phyloP scores from a whole-genome alignment of 257 asterid genomes.

The Vinca minor region DNA sequence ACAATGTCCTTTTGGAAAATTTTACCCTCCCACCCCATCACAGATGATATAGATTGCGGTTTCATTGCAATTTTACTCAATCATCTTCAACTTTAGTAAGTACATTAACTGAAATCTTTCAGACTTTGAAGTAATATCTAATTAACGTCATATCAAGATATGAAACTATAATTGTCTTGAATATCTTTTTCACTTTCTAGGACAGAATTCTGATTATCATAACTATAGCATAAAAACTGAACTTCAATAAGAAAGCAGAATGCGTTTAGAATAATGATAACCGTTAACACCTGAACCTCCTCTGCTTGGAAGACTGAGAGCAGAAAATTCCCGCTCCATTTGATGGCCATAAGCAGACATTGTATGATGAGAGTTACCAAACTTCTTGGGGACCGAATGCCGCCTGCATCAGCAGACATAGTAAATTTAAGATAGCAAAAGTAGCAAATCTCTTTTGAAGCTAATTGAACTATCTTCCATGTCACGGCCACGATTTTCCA shows the following conservation, averaged over 20 bases:
- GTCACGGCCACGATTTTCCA: not conserved
- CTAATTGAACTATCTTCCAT: not conserved
- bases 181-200: too few relatives aligned
- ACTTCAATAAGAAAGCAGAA: not conserved
- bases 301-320: slow-evolving; percentile 35
- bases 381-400: not conserved
- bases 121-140: not conserved
- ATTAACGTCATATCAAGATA: not conserved
- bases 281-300: slow-evolving; percentile 30
- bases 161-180: not conserved
- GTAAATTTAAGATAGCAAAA: not conserved
- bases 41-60: not conserved
- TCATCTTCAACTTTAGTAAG: not conserved
- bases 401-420: slow-evolving; percentile 22
- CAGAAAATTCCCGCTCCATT: slow-evolving; percentile 31
- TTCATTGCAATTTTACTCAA: not conserved
- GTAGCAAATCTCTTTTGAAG: not conserved
- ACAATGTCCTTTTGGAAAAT: not conserved
- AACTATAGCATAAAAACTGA: not conserved
- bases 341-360: slow-evolving; percentile 46
- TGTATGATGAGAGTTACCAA: not conserved
- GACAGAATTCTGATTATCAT: too few relatives aligned
- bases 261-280: not conserved
- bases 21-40: too few relatives aligned
- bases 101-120: not conserved